phyloP scores from a whole-genome alignment of 805 yeast species.

The Scheffersomyces spartinae region DNA sequence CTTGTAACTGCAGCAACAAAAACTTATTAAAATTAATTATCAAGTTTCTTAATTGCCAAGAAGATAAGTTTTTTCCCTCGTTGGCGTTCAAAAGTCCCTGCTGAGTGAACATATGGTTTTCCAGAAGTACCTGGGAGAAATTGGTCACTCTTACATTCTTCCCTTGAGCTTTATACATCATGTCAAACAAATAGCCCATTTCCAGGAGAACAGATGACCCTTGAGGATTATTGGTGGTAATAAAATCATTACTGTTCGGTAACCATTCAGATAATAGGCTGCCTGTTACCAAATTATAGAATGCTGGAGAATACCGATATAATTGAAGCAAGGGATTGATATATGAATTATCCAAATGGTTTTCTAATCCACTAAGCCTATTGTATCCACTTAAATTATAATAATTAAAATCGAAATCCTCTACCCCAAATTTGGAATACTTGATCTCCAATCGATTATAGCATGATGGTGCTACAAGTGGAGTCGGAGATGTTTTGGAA shows the following conservation, averaged over 20 bases:
- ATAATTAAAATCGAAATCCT: conserved; percentile 82
- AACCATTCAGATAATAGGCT: conserved; percentile 40
- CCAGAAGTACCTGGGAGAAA: conserved; percentile 37
- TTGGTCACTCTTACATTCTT: conserved; percentile 74
- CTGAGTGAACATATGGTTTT: too few relatives aligned
- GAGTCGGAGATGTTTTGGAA: conserved; percentile 17
- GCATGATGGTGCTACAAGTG: conserved; percentile 49
- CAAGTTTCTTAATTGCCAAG: conserved; percentile 29
- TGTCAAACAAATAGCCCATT: conserved; percentile 81
- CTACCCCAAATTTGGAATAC: conserved; percentile 85
- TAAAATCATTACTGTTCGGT: conserved; percentile 24
- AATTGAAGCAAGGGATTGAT: conserved; percentile 67
- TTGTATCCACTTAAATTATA: conserved; percentile 57
- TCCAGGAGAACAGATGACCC: conserved; percentile 59
- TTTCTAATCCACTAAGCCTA: conserved; percentile 89
- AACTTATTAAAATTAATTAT: conserved; percentile 49
- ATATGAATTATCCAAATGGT: conserved; percentile 68
- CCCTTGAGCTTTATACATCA: conserved; percentile 76
- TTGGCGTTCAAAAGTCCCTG: conserved; percentile 45
- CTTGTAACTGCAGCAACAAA: conserved; percentile 38
- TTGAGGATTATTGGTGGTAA: conserved; percentile 15
- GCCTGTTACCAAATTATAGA: conserved; percentile 53
- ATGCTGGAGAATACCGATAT: conserved; percentile 62
- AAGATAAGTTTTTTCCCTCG: conserved; percentile 32
- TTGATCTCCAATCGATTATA: conserved; percentile 65